Evolutionary conservation across 208 protist genomes (phyloP), one percentile per base, ranked within the genome.

Genomic region (Crithidia sp.): DNA sequence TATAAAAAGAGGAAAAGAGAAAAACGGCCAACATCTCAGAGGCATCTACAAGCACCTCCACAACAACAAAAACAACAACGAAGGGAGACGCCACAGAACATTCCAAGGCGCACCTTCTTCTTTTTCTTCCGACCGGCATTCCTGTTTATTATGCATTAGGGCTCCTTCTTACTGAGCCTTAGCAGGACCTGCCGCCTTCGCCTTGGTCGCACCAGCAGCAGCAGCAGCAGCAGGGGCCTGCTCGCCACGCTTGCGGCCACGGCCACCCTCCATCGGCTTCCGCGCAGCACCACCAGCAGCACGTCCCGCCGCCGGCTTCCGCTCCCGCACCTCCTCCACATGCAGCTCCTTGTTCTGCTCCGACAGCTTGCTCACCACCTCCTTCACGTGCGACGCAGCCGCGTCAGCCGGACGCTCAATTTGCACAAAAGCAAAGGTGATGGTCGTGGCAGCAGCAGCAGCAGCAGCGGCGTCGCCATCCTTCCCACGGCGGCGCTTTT

Each of bases 341-440:
- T 83, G 76, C 56, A 88, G 71, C 7, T 71, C 72, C 50, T 72
- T 67, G 55, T 71, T 59, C 16, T 69, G n/a, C 58, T 70, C 61
- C 7, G 70, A 55, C 37, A 89, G 60, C 54, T 85, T 80, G 7
- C 69, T 64, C 12, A 93, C 67, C 2, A 74, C 77, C 10, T 60
- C 75, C 71, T 85, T 83, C 47, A 88, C 77, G 45, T 86, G 71
- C 44, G 67, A 76, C 19, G 79, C 82, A 4, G 80, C 47, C 59
- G 79, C 77, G 54, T 84, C 86, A 28, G 80, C 85, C 9, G 83
- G 75, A 52, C 82, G 82, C 49, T 92, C 85, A 37, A 94, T 74
- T 69, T 92, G 86, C n/a, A 94, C 84, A 67, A 94, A 94, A 10
- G 89, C 84, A 72, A 87, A 91, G 14, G 89, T 92, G 54, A 88